These are phyloP conservation scores for Hymenoscyphus occultus DNA, from an alignment of 2,329 filamentous ascomycete species.

Conservation along the genomic window DNA sequence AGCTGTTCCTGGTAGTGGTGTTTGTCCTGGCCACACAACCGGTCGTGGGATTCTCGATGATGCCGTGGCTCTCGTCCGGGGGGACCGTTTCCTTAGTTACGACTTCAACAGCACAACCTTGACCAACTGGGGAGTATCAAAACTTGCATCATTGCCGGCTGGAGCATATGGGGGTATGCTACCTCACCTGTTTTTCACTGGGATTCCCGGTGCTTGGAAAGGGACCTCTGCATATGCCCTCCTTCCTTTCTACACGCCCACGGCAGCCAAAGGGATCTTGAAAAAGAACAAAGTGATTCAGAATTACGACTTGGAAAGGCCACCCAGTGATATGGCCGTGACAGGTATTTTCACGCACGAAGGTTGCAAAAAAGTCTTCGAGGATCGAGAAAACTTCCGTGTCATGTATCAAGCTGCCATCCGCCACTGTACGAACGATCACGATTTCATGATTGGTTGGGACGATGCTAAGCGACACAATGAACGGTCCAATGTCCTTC, in stretches of 20 bases:
- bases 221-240: constrained; percentile 48
- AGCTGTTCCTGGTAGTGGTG: constrained; percentile 46
- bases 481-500: constrained; percentile 41
- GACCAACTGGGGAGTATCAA: constrained; percentile 49
- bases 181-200: constrained; percentile 44
- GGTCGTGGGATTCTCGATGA: constrained; percentile 47
- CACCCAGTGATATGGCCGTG: constrained; percentile 41
- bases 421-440: constrained; percentile 42
- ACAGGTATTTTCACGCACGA: constrained; percentile 48
- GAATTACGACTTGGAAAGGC: constrained; percentile 45
- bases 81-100: constrained; percentile 46
- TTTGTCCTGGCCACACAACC: constrained; percentile 44
- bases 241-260: constrained; percentile 50
- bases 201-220: constrained; percentile 45
- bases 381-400: constrained; percentile 48
- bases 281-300: constrained; percentile 45
- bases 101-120: constrained; percentile 48
- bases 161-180: constrained; percentile 48
- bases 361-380: constrained; percentile 48
- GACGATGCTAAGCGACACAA: constrained; percentile 43
- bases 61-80: constrained; percentile 46
- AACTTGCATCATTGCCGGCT: constrained; percentile 38
- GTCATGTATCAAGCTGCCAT: constrained; percentile 47
- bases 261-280: constrained; percentile 46
- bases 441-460: constrained; percentile 48